Percentiles rank a stretch among this genome's conserved stretches.
Conservation (phyloP, 2,329 filamentous ascomycete species). For the Fusarium sp. region DNA sequence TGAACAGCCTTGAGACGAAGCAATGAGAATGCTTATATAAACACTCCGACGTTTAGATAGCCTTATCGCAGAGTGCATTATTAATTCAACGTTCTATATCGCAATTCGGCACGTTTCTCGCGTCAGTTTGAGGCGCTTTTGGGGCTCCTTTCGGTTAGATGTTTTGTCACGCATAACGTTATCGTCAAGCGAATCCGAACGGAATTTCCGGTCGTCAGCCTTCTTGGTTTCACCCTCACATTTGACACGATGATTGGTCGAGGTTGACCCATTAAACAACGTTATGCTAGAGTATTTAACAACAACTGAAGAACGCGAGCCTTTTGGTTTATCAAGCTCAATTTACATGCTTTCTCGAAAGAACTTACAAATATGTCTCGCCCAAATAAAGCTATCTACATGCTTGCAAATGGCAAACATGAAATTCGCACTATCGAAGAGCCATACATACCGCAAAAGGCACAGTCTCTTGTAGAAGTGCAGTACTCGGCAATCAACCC, state of each 20-base stretch:
- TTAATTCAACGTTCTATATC: not conserved
- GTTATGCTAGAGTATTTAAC: not conserved
- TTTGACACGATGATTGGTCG: not conserved
- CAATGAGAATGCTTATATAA: not conserved
- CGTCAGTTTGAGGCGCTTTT: fast-evolving
- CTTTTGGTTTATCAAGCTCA: fast-evolving
- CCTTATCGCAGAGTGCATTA: fast-evolving
- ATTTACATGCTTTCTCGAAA: fast-evolving
- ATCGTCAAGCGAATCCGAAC: not conserved
- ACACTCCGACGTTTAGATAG: not conserved
- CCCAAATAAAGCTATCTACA: conserved; percentile 11
- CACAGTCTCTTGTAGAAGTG: conserved; percentile 22
- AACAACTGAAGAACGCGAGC: fast-evolving
- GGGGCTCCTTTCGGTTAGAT: not conserved
- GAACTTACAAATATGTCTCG: not conserved
- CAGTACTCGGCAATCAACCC: conserved; percentile 30
- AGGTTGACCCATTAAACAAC: fast-evolving
- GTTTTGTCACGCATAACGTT: not conserved
- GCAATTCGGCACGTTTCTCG: fast-evolving
- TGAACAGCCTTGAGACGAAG: fast-evolving
- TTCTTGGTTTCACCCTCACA: fast-evolving
- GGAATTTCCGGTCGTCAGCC: not conserved
- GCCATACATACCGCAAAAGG: not conserved
- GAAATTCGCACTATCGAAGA: not conserved
- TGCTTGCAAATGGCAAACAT: not conserved